A percentile compares a stretch with the other conserved stretches of the same genome.
Conservation (phyloP, 805 yeast genomes). For the Kuraishia ogatae region DNA sequence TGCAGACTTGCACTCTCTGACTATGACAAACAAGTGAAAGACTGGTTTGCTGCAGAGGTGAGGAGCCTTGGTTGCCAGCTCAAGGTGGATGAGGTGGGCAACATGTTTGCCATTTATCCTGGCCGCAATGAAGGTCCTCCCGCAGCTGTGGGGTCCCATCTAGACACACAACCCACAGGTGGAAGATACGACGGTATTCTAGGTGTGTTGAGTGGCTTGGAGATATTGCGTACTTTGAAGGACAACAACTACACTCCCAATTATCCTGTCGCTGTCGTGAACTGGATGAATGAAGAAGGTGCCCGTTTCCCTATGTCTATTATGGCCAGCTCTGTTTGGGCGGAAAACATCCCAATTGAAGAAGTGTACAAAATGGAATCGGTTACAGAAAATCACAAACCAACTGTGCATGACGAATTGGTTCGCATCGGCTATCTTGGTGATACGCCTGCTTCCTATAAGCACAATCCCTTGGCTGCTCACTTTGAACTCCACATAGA, state of each 20-base stretch:
- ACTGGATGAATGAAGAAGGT: constrained; percentile 78
- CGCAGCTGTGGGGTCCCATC: constrained; percentile 64
- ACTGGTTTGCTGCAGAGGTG: constrained; percentile 54
- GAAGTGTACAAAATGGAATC: constrained; percentile 43
- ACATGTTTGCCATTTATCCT: constrained; percentile 57
- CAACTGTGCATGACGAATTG: constrained; percentile 45
- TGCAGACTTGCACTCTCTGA: constrained; percentile 56
- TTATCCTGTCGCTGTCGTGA: constrained; percentile 54
- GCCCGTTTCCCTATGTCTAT: constrained; percentile 65
- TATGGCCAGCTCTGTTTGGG: constrained; percentile 64
- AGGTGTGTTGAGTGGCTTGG: constrained; percentile 62
- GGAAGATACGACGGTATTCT: constrained; percentile 69
- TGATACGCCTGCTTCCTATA: constrained; percentile 33
- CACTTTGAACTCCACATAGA: constrained; percentile 73
- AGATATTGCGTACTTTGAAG: constrained; percentile 55
- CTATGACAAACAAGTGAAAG: constrained; percentile 53
- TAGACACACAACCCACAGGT: constrained; percentile 75
- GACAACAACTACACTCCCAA: constrained; percentile 52
- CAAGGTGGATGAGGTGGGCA: constrained; percentile 57
- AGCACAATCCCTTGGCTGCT: constrained; percentile 48
- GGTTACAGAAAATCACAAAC: constrained; percentile 40
- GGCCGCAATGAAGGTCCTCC: constrained; percentile 43
- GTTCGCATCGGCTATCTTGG: constrained; percentile 59
- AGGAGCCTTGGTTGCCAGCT: constrained; percentile 46
- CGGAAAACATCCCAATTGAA: constrained; percentile 38